Conservation (phyloP, 2,329 filamentous ascomycete genomes). For the Pyrenophora graminea region DNA sequence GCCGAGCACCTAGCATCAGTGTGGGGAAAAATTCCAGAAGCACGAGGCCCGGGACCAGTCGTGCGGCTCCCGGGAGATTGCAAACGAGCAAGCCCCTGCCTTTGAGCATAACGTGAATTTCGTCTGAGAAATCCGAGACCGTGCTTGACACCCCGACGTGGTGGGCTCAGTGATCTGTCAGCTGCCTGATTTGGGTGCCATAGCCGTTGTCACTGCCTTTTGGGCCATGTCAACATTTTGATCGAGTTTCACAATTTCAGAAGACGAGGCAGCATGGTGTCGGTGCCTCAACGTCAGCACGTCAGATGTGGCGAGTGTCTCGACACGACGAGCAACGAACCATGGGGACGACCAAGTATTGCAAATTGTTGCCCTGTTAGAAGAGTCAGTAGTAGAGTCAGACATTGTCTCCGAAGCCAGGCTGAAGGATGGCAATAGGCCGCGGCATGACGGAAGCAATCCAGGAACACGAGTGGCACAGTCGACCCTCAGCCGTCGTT, state of each 20-base stretch:
- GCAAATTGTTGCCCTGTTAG: conserved; percentile 10
- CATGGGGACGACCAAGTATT: not conserved
- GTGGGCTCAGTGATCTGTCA: conserved; percentile 26
- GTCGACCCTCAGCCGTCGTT: conserved; percentile 6
- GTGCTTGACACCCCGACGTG: conserved; percentile 32
- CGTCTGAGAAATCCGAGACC: conserved; percentile 27
- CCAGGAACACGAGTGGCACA: conserved; percentile 18
- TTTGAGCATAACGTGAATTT: conserved; percentile 39
- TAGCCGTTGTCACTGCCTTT: conserved; percentile 28
- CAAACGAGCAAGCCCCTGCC: conserved; percentile 29
- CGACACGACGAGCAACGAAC: conserved; percentile 4
- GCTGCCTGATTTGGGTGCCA: conserved; percentile 35
- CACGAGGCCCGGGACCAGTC: conserved; percentile 38
- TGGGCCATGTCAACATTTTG: conserved; percentile 30
- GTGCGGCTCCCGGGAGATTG: conserved; percentile 37
- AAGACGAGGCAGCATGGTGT: conserved; percentile 12
- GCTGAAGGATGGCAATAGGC: conserved; percentile 12
- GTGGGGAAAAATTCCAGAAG: conserved; percentile 41
- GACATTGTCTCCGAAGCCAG: conserved; percentile 8
- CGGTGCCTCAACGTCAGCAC: conserved; percentile 18
- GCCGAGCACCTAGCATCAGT: conserved; percentile 29
- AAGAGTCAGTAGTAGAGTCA: conserved; percentile 6
- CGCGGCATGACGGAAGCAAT: conserved; percentile 14
- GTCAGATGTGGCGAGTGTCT: conserved; percentile 22
- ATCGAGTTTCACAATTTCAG: conserved; percentile 31